Conservation (phyloP, 306 rosid genomes). For the Castanopsis chinensis region DNA sequence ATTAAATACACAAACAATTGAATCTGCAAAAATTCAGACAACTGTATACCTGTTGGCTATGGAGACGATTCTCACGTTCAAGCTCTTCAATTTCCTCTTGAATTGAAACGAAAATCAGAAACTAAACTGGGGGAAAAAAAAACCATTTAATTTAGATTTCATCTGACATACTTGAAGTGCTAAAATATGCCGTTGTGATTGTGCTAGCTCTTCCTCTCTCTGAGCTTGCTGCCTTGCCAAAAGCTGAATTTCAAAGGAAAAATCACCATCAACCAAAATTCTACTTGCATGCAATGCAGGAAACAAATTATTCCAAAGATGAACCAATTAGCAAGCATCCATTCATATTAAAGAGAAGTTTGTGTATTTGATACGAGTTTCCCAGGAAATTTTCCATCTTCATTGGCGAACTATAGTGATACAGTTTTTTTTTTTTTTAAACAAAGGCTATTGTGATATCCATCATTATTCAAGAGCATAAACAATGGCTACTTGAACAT, state of each 20-base stretch:
- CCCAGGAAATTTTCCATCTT: not conserved
- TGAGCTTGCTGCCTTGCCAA: conserved; percentile 99
- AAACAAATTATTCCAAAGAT: conserved; percentile 5
- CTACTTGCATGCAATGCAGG: conserved; percentile 1
- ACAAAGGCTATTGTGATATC: not conserved
- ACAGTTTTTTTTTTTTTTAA: not conserved
- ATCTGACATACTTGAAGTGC: conserved; percentile 88
- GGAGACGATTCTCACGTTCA: conserved; percentile 95
- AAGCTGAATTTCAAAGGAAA: conserved; percentile 49
- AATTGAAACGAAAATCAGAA: conserved; percentile 29
- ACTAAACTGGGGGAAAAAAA: not conserved
- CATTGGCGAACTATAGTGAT: not conserved
- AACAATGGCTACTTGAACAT: not conserved
- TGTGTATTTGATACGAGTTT: not conserved
- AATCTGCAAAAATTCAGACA: conserved; percentile 17
- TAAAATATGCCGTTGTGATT: conserved; percentile 91
- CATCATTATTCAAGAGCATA: not conserved
- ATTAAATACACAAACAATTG: conserved; percentile 6
- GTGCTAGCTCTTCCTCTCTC: conserved; percentile 93
- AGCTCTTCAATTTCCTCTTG: conserved; percentile 99
- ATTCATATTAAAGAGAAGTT: not conserved
- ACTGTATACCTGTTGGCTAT: conserved; percentile 79
- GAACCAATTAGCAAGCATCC: not conserved
- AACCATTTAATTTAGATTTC: conserved; percentile 10
- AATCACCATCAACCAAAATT: conserved; percentile 13